Base-by-base conservation (phyloP, 2,329 filamentous ascomycete species). In the Neopestalotiopsis clavispora region DNA sequence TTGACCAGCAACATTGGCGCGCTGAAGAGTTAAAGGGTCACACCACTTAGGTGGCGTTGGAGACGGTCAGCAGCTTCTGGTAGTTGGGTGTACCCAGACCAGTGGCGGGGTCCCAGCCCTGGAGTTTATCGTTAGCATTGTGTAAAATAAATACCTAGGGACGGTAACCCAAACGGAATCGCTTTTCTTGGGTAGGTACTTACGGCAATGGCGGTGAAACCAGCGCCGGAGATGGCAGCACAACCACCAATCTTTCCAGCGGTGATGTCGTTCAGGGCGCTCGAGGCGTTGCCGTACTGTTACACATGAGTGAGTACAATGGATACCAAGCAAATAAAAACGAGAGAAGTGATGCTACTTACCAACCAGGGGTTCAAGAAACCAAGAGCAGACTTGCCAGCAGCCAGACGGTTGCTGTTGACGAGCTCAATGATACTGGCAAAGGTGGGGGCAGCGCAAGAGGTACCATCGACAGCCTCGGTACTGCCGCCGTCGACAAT, bases 371-470 rank as follows among this genome's bases (percentile, higher is more conserved):
- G 88, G 76, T 91, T 91, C 34, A 91, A 76, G 74, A 90, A 91
- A 1, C 89, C 89, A 72, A 91, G 78, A 0, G 81, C 74, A 7
- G 84, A 76, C 75, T 85, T 85, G 1, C 87, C 87, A 20, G 81
- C 80, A n/a, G 84, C 80, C 62, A 92, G 78, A 49, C 90, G 83
- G 28, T 87, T 85, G 69, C 90, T 88, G 75, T 93, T 93, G 65
- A 94, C 78, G 49, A 92, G 83, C 1, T 87, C 84, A 65, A 94
- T 81, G 71, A 94, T 84, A n/a, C 85, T 85, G 0, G 90, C 89
- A 65, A 91, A 86, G 0, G 89, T 82, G 0, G 92, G 92, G 0
- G 88, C 81, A 2, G 91, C 86, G 0, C 90, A 90, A 67, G 82
- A 84, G 0, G 80, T 82, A 32, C 80, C 80, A 58, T 63, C 79